These are phyloP conservation scores for Cyathus striatus DNA, from an alignment of 768 basidiomycete genomes.

Conservation along the genomic window DNA sequence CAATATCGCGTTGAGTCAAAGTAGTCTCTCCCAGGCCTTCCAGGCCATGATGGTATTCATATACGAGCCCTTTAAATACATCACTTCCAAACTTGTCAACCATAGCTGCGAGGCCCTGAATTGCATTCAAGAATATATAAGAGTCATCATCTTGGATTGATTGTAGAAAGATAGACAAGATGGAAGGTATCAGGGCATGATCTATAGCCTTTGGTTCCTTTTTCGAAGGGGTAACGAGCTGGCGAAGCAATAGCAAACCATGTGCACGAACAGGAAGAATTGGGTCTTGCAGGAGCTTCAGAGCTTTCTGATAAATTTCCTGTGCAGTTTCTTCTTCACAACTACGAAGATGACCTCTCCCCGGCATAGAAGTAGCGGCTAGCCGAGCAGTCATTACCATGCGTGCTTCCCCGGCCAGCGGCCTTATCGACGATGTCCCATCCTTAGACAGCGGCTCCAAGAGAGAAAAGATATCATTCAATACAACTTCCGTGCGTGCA, in stretches of 20 bases:
- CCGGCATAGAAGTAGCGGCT: slow-evolving; percentile 47
- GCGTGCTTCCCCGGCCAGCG: slow-evolving; percentile 70
- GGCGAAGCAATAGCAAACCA: slow-evolving; percentile 76
- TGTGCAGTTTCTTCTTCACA: slow-evolving; percentile 40
- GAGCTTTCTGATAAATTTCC: slow-evolving; percentile 78
- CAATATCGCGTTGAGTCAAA: slow-evolving; percentile 60
- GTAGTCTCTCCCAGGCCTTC: slow-evolving; percentile 42
- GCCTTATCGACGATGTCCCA: slow-evolving; percentile 41
- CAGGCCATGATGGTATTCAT: slow-evolving; percentile 53
- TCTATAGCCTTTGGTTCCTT: slow-evolving; percentile 29
- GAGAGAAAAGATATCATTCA: slow-evolving; percentile 66
- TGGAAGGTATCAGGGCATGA: slow-evolving; percentile 69
- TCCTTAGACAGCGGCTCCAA: slow-evolving; percentile 53
- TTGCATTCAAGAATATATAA: slow-evolving; percentile 91
- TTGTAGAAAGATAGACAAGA: slow-evolving; percentile 83
- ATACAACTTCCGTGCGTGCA: slow-evolving; percentile 51
- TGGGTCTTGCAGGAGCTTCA: slow-evolving; percentile 86
- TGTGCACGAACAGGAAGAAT: slow-evolving; percentile 93
- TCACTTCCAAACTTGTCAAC: slow-evolving; percentile 74
- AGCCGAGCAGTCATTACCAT: slow-evolving; percentile 81
- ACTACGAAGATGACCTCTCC: slow-evolving; percentile 10
- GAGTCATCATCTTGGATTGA: slow-evolving; percentile 88
- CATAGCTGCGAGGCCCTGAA: slow-evolving; percentile 86
- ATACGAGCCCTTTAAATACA: slow-evolving; percentile 62
- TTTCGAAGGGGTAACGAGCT: slow-evolving; percentile 52